Evolutionary conservation across 108 stramenopile genomes (phyloP), one percentile per base, ranked within the genome.

Genomic region (Stephanodiscus minutulus): DNA sequence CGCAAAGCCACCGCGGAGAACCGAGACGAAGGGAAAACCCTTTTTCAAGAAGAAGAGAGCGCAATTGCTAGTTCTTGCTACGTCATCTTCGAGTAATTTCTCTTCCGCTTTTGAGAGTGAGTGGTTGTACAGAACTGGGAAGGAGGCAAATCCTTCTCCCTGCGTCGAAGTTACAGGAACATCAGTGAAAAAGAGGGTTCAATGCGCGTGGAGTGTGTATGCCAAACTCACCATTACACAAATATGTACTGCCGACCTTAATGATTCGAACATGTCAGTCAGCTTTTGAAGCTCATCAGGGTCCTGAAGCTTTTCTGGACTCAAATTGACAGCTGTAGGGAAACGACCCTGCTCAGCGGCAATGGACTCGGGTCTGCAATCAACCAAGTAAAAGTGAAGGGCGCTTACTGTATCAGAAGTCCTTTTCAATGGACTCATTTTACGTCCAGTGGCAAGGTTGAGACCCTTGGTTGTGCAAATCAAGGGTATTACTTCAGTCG

Each of bases 1-100:
- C 25, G 88, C 92, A 70, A 96, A 96, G 3, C 95, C 95, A 15
- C 96, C 96, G 29, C 91, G 89, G n/a, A 97, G 68, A 15, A 95
- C 64, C 17, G 91, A 92, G n/a, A 97, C 93, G 73, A 92, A 97
- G 8, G 95, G 95, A 72, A 94, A 97, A 0, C 95, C 96, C 68
- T 77, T 86, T 72, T 95, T 96, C 22, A 94, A 29, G 68, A 97
- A 95, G 82, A 95, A 96, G 13, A 91, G 83, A 22, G 94, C 93
- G 56, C 91, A 92, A 62, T 65, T 76, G 35, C 83, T 82, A 24
- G 86, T 92, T 21, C 94, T 81, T 35, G 85, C 82, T 11, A 89
- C 82, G 58, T 95, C 94, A 78, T 92, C 88, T 39, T 80, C 69
- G n/a, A 91, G 58, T 62, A 88, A 62, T 50, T 89, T 89, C 47